These are phyloP conservation scores for Eucalyptus globulus DNA, from an alignment of 345 rosid species.

Conservation along the genomic window DNA sequence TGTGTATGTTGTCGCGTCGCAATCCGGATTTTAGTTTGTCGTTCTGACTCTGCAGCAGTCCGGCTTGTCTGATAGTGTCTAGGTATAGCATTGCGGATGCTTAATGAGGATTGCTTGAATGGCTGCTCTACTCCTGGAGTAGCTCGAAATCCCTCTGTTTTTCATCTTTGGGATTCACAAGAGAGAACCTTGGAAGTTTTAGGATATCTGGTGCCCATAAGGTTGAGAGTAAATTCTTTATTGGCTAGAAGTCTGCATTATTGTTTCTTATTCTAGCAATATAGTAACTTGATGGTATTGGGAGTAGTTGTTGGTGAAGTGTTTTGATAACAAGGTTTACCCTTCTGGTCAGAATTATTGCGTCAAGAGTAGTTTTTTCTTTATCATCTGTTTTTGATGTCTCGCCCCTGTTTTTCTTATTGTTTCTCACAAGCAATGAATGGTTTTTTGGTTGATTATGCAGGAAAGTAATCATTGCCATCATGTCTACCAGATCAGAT, in stretches of 20 bases:
- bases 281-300: neutral
- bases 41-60: neutral
- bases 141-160: neutral
- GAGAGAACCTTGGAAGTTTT: neutral
- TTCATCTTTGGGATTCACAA: neutral
- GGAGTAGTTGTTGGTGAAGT: neutral
- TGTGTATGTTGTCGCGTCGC: neutral
- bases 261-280: neutral
- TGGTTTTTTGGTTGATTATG: neutral
- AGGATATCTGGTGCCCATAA: neutral
- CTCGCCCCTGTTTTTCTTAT: neutral
- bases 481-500: constrained; percentile 72
- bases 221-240: neutral
- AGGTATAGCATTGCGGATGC: neutral
- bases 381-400: neutral
- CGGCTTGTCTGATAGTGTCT: neutral
- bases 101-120: neutral
- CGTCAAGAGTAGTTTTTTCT: neutral
- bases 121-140: neutral
- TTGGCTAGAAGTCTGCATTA: neutral
- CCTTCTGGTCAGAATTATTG: neutral
- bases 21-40: neutral
- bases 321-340: neutral
- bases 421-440: neutral
- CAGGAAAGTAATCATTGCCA: neutral